These are phyloP conservation scores for Miscanthus lutarioriparius DNA, from an alignment of 176 grass and related monocot genomes.

Conservation along the genomic window DNA sequence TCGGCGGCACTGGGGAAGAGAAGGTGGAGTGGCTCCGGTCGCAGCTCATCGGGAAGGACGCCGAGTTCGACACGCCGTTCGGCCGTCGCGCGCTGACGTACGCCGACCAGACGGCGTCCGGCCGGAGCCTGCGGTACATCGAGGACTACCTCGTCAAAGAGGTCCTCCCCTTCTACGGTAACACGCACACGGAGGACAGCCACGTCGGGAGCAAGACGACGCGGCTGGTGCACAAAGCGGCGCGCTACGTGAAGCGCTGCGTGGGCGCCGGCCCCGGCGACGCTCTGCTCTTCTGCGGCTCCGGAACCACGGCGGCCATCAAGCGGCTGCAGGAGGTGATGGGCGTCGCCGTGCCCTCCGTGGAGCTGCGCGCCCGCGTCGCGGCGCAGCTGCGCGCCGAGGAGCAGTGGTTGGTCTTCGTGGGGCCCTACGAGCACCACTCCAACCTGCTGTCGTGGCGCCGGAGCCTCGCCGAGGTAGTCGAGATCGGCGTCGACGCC, in stretches of 20 bases:
- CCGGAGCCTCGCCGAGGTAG: conserved; percentile 66
- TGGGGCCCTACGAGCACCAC: conserved; percentile 83
- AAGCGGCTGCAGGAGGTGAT: conserved; percentile 86
- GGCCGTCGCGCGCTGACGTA: conserved; percentile 61
- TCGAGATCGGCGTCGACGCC: conserved; percentile 59
- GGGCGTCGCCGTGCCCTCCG: conserved; percentile 42
- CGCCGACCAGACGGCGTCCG: conserved; percentile 82
- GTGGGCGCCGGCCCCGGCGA: conserved; percentile 57
- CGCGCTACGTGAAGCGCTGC: conserved; percentile 70
- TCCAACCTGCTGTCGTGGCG: conserved; percentile 90
- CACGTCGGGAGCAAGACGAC: conserved; percentile 81
- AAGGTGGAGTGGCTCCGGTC: conserved; percentile 66
- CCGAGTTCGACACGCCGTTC: conserved; percentile 74
- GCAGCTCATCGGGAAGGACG: conserved; percentile 58
- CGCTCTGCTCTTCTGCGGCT: conserved; percentile 67
- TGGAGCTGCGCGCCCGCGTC: conserved; percentile 31
- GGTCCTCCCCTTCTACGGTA: conserved; percentile 84
- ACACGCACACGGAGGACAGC: conserved; percentile 86
- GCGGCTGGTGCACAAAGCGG: conserved; percentile 49
- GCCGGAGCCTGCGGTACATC: conserved; percentile 59
- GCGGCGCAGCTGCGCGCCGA: conserved; percentile 29
- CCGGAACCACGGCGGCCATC: conserved; percentile 68
- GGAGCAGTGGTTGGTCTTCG: conserved; percentile 84
- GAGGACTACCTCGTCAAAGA: conserved; percentile 72
- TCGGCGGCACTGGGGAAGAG: conserved; percentile 4